Percentiles rank a stretch among this genome's conserved stretches.
These are phyloP conservation scores for Microdochium bolleyi DNA, from an alignment of 2,329 filamentous ascomycete genomes.

Conservation along the genomic window DNA sequence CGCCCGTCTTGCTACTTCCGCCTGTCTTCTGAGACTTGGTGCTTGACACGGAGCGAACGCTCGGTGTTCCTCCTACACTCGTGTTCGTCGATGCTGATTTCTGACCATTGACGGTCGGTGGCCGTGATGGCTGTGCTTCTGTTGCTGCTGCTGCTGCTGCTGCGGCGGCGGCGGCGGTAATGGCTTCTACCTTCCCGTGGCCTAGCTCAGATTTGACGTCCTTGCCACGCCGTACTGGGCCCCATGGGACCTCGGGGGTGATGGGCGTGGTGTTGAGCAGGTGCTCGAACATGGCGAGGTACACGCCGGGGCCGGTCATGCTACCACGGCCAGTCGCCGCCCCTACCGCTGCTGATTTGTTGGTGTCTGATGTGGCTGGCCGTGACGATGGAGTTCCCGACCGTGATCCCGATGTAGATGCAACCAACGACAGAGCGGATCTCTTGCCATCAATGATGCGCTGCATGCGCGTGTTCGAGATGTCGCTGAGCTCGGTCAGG, in stretches of 20 bases:
- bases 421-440: neutral
- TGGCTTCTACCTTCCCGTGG: neutral
- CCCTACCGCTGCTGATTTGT: constrained; percentile 2
- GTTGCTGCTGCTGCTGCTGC: neutral
- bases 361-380: neutral
- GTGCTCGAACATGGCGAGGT: constrained; percentile 64
- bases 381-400: neutral
- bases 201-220: constrained; percentile 29
- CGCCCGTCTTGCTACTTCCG: neutral
- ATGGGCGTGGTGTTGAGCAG: constrained; percentile 63
- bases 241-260: constrained; percentile 47
- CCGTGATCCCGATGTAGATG: constrained; percentile 2
- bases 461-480: constrained; percentile 48
- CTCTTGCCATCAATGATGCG: constrained; percentile 38
- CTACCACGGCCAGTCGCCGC: constrained; percentile 9
- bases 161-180: neutral
- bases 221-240: constrained; percentile 43
- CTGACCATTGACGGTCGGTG: too few relatives aligned
- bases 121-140: neutral
- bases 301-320: constrained; percentile 61
- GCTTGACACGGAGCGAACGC: neutral
- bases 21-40: neutral
- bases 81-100: too few relatives aligned
- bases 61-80: neutral
- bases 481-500: constrained; percentile 42